phyloP scores from a whole-genome alignment of 2,329 filamentous ascomycete genomes.

The Fusarium chlamydosporum region DNA sequence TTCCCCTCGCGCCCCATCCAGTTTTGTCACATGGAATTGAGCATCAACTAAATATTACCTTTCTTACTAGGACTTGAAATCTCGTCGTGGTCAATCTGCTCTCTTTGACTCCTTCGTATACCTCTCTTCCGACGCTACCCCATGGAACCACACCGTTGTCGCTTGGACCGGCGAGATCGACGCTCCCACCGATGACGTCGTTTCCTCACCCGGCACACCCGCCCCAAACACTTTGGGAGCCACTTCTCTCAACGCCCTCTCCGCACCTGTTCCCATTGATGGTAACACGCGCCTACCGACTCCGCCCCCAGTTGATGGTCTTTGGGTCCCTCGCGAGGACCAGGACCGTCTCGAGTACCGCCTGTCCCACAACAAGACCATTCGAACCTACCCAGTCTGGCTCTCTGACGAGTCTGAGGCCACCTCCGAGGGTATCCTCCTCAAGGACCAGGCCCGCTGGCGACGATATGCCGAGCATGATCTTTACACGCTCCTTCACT shows the following conservation, averaged over 20 bases:
- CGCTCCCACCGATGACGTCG: constrained; percentile 58
- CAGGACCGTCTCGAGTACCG: constrained; percentile 80
- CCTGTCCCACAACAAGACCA: constrained; percentile 78
- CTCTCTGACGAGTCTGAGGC: constrained; percentile 82
- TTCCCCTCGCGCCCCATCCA: constrained; percentile 25
- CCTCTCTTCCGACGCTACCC: constrained; percentile 84
- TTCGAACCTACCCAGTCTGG: constrained; percentile 90
- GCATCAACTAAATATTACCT: constrained; percentile 28
- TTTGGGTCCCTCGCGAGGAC: constrained; percentile 79
- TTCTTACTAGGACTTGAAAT: constrained; percentile 73
- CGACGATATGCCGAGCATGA: constrained; percentile 91
- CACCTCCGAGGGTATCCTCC: constrained; percentile 74
- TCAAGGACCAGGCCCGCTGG: constrained; percentile 90
- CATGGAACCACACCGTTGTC: constrained; percentile 93
- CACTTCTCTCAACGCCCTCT: constrained; percentile 77
- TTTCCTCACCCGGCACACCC: constrained; percentile 64
- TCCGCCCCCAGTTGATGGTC: constrained; percentile 74
- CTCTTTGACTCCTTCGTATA: constrained; percentile 92
- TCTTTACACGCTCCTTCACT: constrained; percentile 93
- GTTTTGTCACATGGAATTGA: constrained; percentile 32
- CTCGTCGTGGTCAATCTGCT: constrained; percentile 88
- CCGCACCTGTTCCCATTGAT: constrained; percentile 83
- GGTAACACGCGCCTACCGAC: constrained; percentile 67
- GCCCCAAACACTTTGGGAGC: constrained; percentile 62
- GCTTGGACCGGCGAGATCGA: constrained; percentile 95